Percentiles rank a stretch among this genome's conserved stretches.
Conservation (phyloP, 257 asterid species). For the Coffea eugenioides region DNA sequence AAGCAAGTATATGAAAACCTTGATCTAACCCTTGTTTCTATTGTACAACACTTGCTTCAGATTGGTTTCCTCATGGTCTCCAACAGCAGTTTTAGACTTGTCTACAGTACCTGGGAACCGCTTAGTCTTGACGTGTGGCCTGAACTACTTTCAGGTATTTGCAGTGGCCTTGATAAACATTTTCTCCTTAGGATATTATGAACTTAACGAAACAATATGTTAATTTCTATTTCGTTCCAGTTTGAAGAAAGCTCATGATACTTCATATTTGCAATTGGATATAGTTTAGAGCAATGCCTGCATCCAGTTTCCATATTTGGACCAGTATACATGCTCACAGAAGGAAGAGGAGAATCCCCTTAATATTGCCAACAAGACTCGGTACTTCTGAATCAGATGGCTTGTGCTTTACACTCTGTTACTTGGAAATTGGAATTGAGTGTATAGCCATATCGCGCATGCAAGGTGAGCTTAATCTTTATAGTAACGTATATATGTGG, state of each 20-base stretch:
- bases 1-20: not conserved
- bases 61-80: not conserved
- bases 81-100: not conserved
- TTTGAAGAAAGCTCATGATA: not conserved
- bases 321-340: not conserved
- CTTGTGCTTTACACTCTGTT: not conserved
- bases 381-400: not conserved
- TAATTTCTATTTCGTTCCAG: not conserved
- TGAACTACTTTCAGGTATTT: not conserved
- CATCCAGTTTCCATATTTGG: not conserved
- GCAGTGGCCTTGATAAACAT: constrained; percentile 5
- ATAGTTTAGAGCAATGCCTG: not conserved
- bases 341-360: not conserved
- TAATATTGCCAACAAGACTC: not conserved
- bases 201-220: not conserved
- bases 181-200: not conserved
- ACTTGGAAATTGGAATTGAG: not conserved
- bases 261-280: not conserved
- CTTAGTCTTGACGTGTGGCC: not conserved
- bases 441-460: not conserved
- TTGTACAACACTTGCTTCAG: not conserved
- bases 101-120: not conserved
- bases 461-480: not conserved
- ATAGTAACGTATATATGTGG: not conserved
- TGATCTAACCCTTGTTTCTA: not conserved